Evolutionary conservation across 768 basidiomycete species (phyloP), one percentile per base, ranked within the genome.

Genomic region (Leccinellum rugosiceps): DNA sequence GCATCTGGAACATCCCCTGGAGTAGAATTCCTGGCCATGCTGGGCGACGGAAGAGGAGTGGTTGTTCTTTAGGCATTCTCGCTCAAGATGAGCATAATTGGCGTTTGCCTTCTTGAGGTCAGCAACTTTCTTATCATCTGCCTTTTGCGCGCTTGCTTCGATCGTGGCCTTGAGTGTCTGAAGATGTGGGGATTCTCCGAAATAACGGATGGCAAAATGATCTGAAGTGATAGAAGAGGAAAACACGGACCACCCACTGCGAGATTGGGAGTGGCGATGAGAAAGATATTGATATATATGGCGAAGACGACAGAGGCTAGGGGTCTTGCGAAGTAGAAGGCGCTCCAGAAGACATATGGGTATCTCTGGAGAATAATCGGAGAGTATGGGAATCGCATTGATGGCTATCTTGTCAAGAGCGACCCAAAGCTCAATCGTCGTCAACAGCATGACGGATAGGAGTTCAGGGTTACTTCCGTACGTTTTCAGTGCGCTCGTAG

Each of bases 401-500:
- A 66, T 45, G 0, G 56, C 58, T 8, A 70, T 21, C 15, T 57
- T 68, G 57, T n/a, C n/a, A n/a, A n/a, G n/a, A n/a, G n/a, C n/a
- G n/a, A n/a, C n/a, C n/a, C n/a, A n/a, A n/a, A n/a, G 69, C 28
- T 80, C 76, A 4, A 67, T 31, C 23, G 47, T 47, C 0, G 66
- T 67, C 41, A 83, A 64, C 47, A 82, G 61, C 74, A 82, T 77
- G 2, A 75, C 53, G 0, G 80, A 80, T 6, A 68, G 44, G 30
- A 69, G 58, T 50, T 80, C 78, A 10, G 78, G 74, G 26, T 71
- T 76, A 6, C 57, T 60, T 8, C 53, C 35, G 50, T 77, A 78
- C 6, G 52, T 53, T 1, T 34, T 17, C 31, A 31, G 31, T 0
- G 78, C 71, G 0, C 67, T 51, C 3, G 62, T 59, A 3, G 64